Evolutionary conservation across 192 early-diverging fungal genomes (phyloP).

Genomic region (Globomyces pollinis-pini): DNA sequence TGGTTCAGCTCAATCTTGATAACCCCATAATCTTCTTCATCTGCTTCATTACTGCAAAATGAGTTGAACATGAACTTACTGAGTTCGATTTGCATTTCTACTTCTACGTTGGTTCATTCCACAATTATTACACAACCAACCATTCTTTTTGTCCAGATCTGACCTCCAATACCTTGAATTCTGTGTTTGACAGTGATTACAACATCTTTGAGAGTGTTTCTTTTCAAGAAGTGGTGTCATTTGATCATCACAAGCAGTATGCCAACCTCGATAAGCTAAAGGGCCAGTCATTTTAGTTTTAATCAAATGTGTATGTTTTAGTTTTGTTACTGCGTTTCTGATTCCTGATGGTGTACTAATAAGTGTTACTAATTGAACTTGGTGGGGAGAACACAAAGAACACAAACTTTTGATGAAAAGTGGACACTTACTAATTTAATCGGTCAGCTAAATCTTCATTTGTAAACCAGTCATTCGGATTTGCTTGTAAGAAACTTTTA

Average conservation of each 20-base stretch:
- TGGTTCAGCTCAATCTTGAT: neutral
- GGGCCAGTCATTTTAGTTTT: conserved; percentile 1
- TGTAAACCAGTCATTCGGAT: conserved; percentile 6
- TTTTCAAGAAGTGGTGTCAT: neutral
- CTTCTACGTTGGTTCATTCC: conserved; percentile 5
- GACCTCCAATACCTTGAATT: neutral
- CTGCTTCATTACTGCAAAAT: neutral
- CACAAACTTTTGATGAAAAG: too few relatives aligned
- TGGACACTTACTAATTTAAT: neutral
- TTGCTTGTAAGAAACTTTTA: neutral
- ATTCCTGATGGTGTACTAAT: conserved; percentile 7
- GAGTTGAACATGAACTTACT: neutral
- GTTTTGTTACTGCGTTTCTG: conserved; percentile 7
- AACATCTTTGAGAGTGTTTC: neutral
- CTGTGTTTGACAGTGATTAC: neutral
- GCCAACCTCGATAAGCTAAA: conserved; percentile 1
- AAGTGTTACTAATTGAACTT: too few relatives aligned
- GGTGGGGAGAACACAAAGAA: too few relatives aligned
- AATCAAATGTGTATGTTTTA: neutral
- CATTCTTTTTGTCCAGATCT: conserved; percentile 5
- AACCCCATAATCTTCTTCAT: too few relatives aligned
- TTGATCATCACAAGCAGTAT: neutral
- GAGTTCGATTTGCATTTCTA: neutral
- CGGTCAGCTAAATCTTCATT: neutral
- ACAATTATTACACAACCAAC: conserved; percentile 9